phyloP scores from a whole-genome alignment of 305 asterid species.

The Striga hermonthica region DNA sequence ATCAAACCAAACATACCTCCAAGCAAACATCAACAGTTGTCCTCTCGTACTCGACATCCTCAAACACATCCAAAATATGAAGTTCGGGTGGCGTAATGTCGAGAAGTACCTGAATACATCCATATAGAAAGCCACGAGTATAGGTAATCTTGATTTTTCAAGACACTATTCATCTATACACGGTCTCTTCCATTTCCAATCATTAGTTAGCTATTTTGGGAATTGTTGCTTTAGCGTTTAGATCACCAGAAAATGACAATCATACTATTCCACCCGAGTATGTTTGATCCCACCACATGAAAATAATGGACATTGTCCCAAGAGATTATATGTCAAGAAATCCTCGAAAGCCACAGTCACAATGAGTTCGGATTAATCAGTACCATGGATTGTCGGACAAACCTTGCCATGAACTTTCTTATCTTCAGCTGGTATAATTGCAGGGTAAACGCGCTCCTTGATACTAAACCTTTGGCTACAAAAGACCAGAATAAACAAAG shows the following conservation, averaged over 20 bases:
- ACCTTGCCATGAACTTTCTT: constrained; percentile 76
- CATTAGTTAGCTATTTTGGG: neutral
- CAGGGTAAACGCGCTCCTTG: constrained; percentile 90
- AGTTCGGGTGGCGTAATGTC: constrained; percentile 69
- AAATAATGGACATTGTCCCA: too few species aligned
- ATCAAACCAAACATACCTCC: constrained; percentile 40
- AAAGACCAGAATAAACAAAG: constrained; percentile 19
- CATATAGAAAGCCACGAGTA: neutral
- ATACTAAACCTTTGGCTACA: constrained; percentile 86
- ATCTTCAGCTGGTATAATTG: constrained; percentile 64
- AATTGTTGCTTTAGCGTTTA: neutral
- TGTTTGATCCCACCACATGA: neutral
- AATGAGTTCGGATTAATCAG: neutral
- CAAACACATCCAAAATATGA: constrained; percentile 70
- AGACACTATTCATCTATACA: neutral
- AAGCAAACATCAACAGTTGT: constrained; percentile 50
- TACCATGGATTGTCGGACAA: constrained; percentile 24
- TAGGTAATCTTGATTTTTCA: neutral
- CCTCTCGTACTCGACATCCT: constrained; percentile 81
- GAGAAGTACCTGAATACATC: constrained; percentile 51
- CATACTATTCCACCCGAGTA: neutral
- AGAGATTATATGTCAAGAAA: neutral
- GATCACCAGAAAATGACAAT: neutral
- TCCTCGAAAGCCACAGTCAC: neutral
- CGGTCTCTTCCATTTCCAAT: constrained; percentile 1